Base-by-base conservation (phyloP, 2,329 filamentous ascomycete species). In the Truncatella angustata region DNA sequence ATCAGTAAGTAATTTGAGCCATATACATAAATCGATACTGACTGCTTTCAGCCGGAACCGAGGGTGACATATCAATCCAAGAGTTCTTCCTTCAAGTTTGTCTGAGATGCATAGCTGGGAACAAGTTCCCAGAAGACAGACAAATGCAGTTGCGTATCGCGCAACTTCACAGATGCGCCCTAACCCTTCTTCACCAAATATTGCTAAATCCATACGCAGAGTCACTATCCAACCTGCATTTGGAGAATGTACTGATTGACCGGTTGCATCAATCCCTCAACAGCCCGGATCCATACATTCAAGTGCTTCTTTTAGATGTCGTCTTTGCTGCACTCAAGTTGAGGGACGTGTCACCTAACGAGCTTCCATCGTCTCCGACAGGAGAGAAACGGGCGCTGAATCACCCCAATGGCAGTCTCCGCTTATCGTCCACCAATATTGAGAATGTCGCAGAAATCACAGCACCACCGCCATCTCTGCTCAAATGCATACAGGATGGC, bases 401-500 rank as follows among this genome's bases (percentile, higher is more conserved):
- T 47, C 77, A 82, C 37, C 68, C 72, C 10, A 62, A 68, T 18
- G 71, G 72, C 12, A 69, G 65, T 47, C 66, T 71, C 35, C 67
- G 73, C 11, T 61, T 64, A 11, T 75, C 78, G 1, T 60, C 74
- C 18, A 61, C 64, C 3, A 64, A 63, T 7, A 64, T 60, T 59
- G 58, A 67, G 48, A 52, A 61, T 54, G 30, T 62, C 49, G 39
- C 57, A 35, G 54, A 62, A 21, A 18, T 57, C 4, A 64, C 64
- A 24, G 81, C 86, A 3, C 88, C 90, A 18, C 85, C 88, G 3
- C 73, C 83, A 14, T 75, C 86, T 32, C 71, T 99, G n/a, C 79
- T 94, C n/a, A 87, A 89, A 56, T 96, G 90, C 64, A 77, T 99
- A 11, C 86, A 91, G 55, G 83, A 85, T 42, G 94, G 91, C 0